Base-by-base conservation (phyloP, 1,139 yeast genomes). In the Zygosaccharomyces pseudobailii region DNA sequence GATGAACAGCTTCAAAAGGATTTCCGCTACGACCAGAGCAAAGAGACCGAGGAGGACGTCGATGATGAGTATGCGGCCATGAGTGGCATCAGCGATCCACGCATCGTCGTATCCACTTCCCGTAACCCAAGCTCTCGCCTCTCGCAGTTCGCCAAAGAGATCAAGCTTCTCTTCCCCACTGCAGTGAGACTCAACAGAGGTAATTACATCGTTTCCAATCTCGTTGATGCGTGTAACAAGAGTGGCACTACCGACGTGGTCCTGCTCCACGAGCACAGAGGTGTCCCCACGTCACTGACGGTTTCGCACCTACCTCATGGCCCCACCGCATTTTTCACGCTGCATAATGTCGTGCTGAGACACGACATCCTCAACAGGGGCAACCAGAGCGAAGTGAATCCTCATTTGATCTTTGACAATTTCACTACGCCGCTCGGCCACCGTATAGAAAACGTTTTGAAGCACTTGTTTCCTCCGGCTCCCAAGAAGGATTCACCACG, bases 291-390 rank as follows among this genome's bases (percentile, higher is more conserved):
- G 0, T 87, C 97, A 1, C 63, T 92, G 51, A 92, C 98, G 1
- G 72, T 92, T 31, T 84, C 95, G 37, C 99, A 92, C 73, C 87
- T 94, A 67, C 99, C 98, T 4, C 96, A 92, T 66, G 99, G 99
- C 0, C 99, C 98, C 23, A 87, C 97, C 3, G 95, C 95, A 32
- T 84, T 87, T 36, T 94, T 92, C 72, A 87, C 97, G 5, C 73
- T 92, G 51, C 98, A 92, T 70, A 92, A 92, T 62, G 98, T 94
- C 48, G 89, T 88, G 38, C 74, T 94, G 51, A 82, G 97, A 67
- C 99, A 92, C 67, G 99, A 92, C 70, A 79, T 94, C 47, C 76
- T 86, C 28, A 82, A 88, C 58, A 76, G 85, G 38, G 97, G 97
- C 8, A 89, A 86, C 63, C 87, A 87, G 53, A 81, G 90, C 47